Base-by-base conservation (phyloP, 768 basidiomycete genomes). In the Mycena epipterygia region DNA sequence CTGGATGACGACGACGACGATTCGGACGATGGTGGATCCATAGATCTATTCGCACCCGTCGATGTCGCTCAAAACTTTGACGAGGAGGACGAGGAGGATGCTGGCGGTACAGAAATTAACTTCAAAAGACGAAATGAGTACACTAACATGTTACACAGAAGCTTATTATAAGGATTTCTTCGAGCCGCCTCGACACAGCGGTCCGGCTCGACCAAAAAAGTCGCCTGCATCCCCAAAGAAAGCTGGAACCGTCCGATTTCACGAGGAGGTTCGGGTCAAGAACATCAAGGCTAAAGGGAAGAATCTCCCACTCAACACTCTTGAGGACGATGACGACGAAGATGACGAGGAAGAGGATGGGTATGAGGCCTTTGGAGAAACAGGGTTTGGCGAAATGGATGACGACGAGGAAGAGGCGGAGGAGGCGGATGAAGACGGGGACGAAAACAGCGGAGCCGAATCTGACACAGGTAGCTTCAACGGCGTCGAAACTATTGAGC, bases 111-210 rank as follows among this genome's bases (percentile, higher is more conserved):
- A 85, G 67, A 67, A 60, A 33, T 66, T 56, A 19, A 60, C n/a
- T 52, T 55, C 41, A 46, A 46, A 16, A 32, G 52, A 23, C 55
- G 41, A 32, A 68, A 21, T 17, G 37, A n/a, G n/a, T 68, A 37
- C 49, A 37, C 46, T 42, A 58, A 70, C 42, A 59, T 58, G 37
- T 73, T 25, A 46, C n/a, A 66, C 70, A 94, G 93, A 90, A 71
- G 78, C 85, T 8, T 89, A 84, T 80, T 97, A 95, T 79, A 80
- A 81, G 41, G 95, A 95, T 77, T 97, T 96, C 82, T 97, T 96
- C 76, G 92, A 89, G 46, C 86, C 90, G 9, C 93, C 92, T 16
- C 79, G 74, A 25, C 73, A 71, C 30, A 53, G 41, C 32, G 57
- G 46, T 62, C 60, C 77, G 46, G 73, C 78, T 78, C 69, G 42